Evolutionary conservation across 495 filamentous ascomycete species (phyloP).

Genomic region (Letharia lupina): DNA sequence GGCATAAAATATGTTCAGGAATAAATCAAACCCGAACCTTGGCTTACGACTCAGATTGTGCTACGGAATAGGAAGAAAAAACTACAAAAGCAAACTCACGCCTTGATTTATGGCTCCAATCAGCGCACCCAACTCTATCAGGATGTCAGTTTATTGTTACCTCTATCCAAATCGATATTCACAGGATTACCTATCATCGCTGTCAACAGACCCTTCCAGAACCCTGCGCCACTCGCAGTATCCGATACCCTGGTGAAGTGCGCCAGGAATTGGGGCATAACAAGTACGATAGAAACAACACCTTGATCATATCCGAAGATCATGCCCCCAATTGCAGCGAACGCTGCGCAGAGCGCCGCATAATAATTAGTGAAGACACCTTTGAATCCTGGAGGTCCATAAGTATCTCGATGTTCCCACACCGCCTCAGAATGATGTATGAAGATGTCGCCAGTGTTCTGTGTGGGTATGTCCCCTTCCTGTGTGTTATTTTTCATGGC

Average conservation of each 20-base stretch:
- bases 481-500: not conserved
- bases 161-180: too few species aligned
- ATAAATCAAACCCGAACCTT: not conserved
- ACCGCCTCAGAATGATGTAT: conserved; percentile 39
- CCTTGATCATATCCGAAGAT: conserved; percentile 52
- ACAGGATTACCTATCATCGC: conserved; percentile 37
- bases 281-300: conserved; percentile 49
- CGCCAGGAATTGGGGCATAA: conserved; percentile 49
- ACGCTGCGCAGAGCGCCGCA: conserved; percentile 45
- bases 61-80: too few species aligned
- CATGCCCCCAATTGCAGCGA: conserved; percentile 48
- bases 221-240: conserved; percentile 38
- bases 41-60: not conserved
- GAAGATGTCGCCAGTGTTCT: conserved; percentile 22
- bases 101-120: conserved; percentile 49
- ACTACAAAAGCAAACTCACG: not conserved
- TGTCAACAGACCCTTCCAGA: conserved; percentile 52
- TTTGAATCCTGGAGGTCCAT: conserved; percentile 38
- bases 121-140: conserved; percentile 46
- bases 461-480: not conserved
- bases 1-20: not conserved
- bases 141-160: too few species aligned
- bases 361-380: conserved; percentile 45
- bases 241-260: conserved; percentile 41
- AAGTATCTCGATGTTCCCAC: conserved; percentile 34